Conservation (phyloP, 768 basidiomycete genomes). For the Mycena pura region DNA sequence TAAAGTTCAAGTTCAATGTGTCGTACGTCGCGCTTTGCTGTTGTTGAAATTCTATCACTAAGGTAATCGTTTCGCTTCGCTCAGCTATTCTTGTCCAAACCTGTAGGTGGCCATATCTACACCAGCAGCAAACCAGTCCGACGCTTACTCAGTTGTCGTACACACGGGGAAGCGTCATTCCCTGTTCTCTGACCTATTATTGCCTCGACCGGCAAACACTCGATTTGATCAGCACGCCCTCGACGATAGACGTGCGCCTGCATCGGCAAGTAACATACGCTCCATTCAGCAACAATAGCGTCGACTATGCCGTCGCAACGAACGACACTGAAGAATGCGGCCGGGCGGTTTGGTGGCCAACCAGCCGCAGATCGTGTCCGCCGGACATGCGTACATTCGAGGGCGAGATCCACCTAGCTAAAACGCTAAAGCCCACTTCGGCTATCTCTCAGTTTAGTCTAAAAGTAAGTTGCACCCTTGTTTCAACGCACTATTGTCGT, state of each 20-base stretch:
- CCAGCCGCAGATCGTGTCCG: slow-evolving; percentile 33
- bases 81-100: slow-evolving; percentile 56
- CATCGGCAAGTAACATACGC: slow-evolving; percentile 49
- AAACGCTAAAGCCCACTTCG: slow-evolving; percentile 58
- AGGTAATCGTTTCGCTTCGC: too few relatives aligned
- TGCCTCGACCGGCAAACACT: slow-evolving; percentile 45
- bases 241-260: slow-evolving; percentile 44
- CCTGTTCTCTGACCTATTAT: slow-evolving; percentile 51
- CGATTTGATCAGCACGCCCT: slow-evolving; percentile 48
- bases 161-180: slow-evolving; percentile 55
- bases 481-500: neutral
- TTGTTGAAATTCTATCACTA: too few relatives aligned
- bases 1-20: slow-evolving; percentile 47
- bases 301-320: slow-evolving; percentile 9
- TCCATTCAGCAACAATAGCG: neutral
- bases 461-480: slow-evolving; percentile 42
- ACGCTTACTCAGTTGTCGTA: slow-evolving; percentile 46
- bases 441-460: slow-evolving; percentile 58
- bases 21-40: slow-evolving; percentile 35
- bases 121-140: neutral
- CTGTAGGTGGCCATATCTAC: slow-evolving; percentile 41
- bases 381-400: slow-evolving; percentile 48
- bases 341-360: slow-evolving; percentile 59
- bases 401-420: slow-evolving; percentile 58
- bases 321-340: slow-evolving; percentile 46